Percentiles rank a stretch among this genome's conserved stretches.
These are phyloP conservation scores for Rhizopogon vinicolor DNA, from an alignment of 768 basidiomycete genomes.

Conservation along the genomic window DNA sequence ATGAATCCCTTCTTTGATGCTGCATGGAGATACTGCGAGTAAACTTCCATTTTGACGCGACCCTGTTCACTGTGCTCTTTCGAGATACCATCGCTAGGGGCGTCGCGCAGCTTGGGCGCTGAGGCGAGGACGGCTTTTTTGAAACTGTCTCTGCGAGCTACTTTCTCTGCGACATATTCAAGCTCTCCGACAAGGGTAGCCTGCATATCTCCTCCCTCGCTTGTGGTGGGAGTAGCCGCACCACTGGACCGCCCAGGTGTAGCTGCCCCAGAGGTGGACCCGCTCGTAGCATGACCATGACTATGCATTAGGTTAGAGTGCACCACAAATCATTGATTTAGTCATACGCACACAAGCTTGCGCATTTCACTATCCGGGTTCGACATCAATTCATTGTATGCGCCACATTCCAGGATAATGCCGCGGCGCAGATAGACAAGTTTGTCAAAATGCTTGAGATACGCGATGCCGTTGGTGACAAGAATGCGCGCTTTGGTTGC, in stretches of 20 bases:
- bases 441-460: constrained; percentile 71
- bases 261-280: constrained; percentile 41
- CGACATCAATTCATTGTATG: constrained; percentile 55
- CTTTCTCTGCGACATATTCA: constrained; percentile 48
- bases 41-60: constrained; percentile 73
- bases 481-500: constrained; percentile 79
- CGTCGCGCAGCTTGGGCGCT: constrained; percentile 32
- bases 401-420: constrained; percentile 72
- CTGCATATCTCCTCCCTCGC: constrained; percentile 19
- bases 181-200: constrained; percentile 20
- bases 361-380: constrained; percentile 62
- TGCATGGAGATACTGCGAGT: constrained; percentile 71
- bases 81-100: constrained; percentile 42
- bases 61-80: constrained; percentile 80
- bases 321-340: not conserved
- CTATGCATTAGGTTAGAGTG: constrained; percentile 16
- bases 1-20: constrained; percentile 71
- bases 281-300: constrained; percentile 41
- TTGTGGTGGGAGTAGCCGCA: constrained; percentile 13
- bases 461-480: constrained; percentile 87
- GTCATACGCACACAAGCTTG: constrained; percentile 63
- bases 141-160: constrained; percentile 53
- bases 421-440: constrained; percentile 75
- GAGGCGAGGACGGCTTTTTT: constrained; percentile 47
- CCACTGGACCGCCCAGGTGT: constrained; percentile 43